phyloP scores from a whole-genome alignment of 139 green algal genomes.

The Volvox reticuliferus region DNA sequence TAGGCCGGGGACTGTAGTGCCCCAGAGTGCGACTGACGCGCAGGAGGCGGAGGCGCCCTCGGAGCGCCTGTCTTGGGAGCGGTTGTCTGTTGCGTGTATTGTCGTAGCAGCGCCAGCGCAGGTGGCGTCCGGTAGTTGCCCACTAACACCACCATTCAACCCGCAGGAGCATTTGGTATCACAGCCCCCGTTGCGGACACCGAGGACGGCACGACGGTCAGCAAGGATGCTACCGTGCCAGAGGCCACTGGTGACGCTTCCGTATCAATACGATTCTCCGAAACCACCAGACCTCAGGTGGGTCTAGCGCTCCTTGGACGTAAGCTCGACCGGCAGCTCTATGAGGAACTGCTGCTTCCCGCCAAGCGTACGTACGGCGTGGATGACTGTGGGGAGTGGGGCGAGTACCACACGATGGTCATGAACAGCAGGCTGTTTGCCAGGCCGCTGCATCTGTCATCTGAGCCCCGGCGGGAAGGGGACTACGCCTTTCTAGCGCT shows the following conservation, averaged over 20 bases:
- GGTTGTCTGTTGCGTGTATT: too few relatives aligned
- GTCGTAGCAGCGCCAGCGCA: too few relatives aligned
- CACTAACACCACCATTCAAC: too few relatives aligned
- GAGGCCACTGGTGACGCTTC: too few relatives aligned
- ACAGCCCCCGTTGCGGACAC: too few relatives aligned
- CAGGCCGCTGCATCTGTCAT: background rate
- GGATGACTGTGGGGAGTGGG: constrained; percentile 45
- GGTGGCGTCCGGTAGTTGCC: too few relatives aligned
- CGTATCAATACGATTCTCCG: too few relatives aligned
- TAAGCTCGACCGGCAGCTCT: background rate
- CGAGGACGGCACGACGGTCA: background rate
- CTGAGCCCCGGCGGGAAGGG: background rate
- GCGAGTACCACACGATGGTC: constrained; percentile 51
- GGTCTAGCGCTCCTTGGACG: constrained; percentile 8
- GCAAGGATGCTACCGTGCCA: background rate
- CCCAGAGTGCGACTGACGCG: background rate
- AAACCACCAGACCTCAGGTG: too few relatives aligned
- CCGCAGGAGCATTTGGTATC: too few relatives aligned
- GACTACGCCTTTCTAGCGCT: constrained; percentile 29
- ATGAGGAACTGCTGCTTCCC: constrained; percentile 1
- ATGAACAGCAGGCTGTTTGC: background rate
- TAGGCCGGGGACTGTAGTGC: too few relatives aligned
- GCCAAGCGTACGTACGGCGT: background rate
- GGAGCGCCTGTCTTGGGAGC: too few relatives aligned
- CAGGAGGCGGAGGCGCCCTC: background rate